These are phyloP conservation scores for Yamadazyma triangularis DNA, from an alignment of 1,139 yeast species.

Conservation along the genomic window DNA sequence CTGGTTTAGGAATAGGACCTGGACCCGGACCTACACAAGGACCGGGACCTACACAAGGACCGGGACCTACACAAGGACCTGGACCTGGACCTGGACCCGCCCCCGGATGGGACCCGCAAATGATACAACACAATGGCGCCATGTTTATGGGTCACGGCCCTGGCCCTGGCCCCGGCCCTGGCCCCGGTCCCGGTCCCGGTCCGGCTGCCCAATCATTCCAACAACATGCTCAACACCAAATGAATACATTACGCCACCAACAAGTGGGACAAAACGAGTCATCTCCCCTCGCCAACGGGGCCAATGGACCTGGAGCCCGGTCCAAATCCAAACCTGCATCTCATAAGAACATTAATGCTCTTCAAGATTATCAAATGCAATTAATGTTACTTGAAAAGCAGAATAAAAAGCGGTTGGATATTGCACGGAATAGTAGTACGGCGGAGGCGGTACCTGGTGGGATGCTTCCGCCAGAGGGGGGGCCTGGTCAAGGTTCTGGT, in stretches of 20 bases:
- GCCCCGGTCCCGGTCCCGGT: too few species aligned
- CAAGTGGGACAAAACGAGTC: constrained; percentile 23
- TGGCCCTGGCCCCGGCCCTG: too few species aligned
- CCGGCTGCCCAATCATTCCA: constrained; percentile 28
- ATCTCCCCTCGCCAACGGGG: neutral
- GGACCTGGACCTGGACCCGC: too few species aligned
- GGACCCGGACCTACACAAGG: too few species aligned
- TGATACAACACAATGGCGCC: too few species aligned
- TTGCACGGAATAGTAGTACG: constrained; percentile 37
- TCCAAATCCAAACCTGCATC: constrained; percentile 3
- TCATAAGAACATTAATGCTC: constrained; percentile 38
- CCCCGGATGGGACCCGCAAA: too few species aligned
- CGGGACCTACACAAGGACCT: too few species aligned
- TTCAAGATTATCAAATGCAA: constrained; percentile 76
- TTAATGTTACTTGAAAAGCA: constrained; percentile 67
- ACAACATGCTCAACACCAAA: constrained; percentile 49
- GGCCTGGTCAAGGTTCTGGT: neutral
- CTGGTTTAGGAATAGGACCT: too few species aligned
- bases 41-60: too few species aligned
- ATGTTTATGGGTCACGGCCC: too few species aligned
- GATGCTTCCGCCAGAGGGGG: neutral
- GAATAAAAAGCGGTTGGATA: constrained; percentile 58
- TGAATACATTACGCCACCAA: constrained; percentile 49
- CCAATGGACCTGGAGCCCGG: constrained; percentile 9
- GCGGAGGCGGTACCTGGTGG: constrained; percentile 2